Percentiles rank a stretch among this genome's conserved stretches.
phyloP scores from a whole-genome alignment of 768 basidiomycete genomes.

The Candolleomyces aberdarensis region DNA sequence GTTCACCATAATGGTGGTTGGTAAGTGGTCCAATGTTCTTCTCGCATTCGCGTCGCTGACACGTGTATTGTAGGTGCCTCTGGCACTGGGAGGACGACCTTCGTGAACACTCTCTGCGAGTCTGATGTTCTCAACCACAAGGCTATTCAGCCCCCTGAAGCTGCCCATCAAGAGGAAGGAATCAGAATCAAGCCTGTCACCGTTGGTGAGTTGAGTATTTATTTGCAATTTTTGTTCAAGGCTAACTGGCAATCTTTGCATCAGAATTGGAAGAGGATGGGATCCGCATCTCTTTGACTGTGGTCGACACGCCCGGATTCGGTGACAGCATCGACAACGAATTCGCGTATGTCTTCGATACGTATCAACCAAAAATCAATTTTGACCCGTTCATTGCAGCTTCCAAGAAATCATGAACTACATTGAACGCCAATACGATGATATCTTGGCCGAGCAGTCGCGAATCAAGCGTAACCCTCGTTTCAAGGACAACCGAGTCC shows the following conservation, averaged over 20 bases:
- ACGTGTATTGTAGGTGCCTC: constrained; percentile 60
- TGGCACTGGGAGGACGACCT: constrained; percentile 85
- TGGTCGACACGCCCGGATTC: constrained; percentile 92
- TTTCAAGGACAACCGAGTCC: constrained; percentile 87
- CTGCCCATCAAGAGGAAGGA: constrained; percentile 73
- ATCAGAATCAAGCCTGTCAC: constrained; percentile 80
- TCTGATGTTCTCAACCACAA: constrained; percentile 72
- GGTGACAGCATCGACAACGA: constrained; percentile 91
- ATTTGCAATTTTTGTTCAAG: background rate
- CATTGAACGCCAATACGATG: constrained; percentile 90
- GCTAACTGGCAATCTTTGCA: background rate
- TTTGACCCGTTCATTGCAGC: constrained; percentile 31
- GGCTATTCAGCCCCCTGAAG: constrained; percentile 56
- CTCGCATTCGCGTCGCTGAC: background rate
- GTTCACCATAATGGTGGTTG: constrained; percentile 87
- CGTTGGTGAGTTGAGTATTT: constrained; percentile 53
- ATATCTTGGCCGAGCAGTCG: constrained; percentile 83
- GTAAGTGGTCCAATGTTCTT: constrained; percentile 41
- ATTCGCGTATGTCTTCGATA: constrained; percentile 55
- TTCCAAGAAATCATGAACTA: constrained; percentile 87
- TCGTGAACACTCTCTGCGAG: constrained; percentile 91
- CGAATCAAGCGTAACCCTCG: constrained; percentile 92
- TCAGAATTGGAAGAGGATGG: constrained; percentile 90
- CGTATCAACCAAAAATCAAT: constrained; percentile 6
- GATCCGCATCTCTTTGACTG: constrained; percentile 82